Percentiles rank a stretch among this genome's conserved stretches.
phyloP scores from a whole-genome alignment of 2,329 filamentous ascomycete genomes.

The Xylaria sp. region DNA sequence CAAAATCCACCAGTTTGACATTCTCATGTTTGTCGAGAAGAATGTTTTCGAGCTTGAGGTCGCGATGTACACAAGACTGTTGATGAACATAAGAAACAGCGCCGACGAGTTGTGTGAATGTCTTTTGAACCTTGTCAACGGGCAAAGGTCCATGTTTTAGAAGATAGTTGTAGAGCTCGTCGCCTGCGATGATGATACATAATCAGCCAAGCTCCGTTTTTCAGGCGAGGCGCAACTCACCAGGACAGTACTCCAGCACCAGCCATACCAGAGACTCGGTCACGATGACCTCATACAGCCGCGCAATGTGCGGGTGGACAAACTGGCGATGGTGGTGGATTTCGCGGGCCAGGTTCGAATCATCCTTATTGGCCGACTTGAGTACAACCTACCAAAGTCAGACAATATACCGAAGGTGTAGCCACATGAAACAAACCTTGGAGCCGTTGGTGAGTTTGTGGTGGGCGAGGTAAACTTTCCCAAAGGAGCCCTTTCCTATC shows the following conservation, averaged over 20 bases:
- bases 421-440: slow-evolving; percentile 71
- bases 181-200: slow-evolving; percentile 65
- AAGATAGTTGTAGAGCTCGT: slow-evolving; percentile 97
- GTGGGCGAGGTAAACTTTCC: slow-evolving; percentile 94
- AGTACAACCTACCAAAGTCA: slow-evolving; percentile 80
- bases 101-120: slow-evolving; percentile 94
- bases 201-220: slow-evolving; percentile 44
- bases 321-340: slow-evolving; percentile 99
- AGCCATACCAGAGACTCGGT: slow-evolving; percentile 96
- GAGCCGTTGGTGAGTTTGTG: slow-evolving; percentile 99
- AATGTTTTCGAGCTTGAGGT: slow-evolving; percentile 97
- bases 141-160: slow-evolving; percentile 86
- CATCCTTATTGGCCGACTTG: slow-evolving; percentile 96
- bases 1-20: slow-evolving; percentile 97
- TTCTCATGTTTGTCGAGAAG: slow-evolving; percentile 96
- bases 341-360: slow-evolving; percentile 94
- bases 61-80: slow-evolving; percentile 95
- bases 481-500: slow-evolving; percentile 98
- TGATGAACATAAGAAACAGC: slow-evolving; percentile 95
- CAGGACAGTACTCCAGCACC: slow-evolving; percentile 94
- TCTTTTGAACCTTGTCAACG: slow-evolving; percentile 89
- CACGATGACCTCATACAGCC: slow-evolving; percentile 97
- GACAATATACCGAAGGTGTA: slow-evolving; percentile 19
- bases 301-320: slow-evolving; percentile 94
- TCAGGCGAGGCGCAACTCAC: slow-evolving; percentile 58